Evolutionary conservation across 129 eudicot genomes (phyloP).

Genomic region (Cynara cardunculus): DNA sequence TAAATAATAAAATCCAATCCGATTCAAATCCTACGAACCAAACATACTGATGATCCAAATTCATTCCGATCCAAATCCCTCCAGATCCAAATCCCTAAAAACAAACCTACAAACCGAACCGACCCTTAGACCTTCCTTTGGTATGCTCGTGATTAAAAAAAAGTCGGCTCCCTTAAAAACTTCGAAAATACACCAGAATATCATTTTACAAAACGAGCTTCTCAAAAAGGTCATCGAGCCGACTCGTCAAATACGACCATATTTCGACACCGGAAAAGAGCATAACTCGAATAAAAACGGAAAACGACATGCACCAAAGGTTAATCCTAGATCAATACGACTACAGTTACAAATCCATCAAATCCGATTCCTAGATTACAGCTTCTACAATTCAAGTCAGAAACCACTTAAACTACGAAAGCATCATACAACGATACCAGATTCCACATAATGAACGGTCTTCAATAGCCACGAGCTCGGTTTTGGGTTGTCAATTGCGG

Average conservation of each 20-base stretch:
- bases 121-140: too few species aligned
- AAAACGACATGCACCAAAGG: conserved; percentile 13
- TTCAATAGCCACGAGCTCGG: not conserved
- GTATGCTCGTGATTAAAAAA: too few species aligned
- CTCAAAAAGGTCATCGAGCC: not conserved
- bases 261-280: not conserved
- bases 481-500: conserved; percentile 29
- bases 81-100: too few species aligned
- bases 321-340: conserved; percentile 23
- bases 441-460: not conserved
- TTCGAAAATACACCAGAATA: too few species aligned
- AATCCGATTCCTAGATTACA: conserved; percentile 24
- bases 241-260: too few species aligned
- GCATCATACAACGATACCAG: conserved; percentile 5
- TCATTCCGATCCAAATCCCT: too few species aligned
- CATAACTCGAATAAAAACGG: not conserved
- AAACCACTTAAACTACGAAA: not conserved
- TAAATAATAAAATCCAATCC: too few species aligned
- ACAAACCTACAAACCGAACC: too few species aligned
- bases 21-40: too few species aligned
- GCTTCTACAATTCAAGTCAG: conserved; percentile 23
- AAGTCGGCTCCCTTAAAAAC: too few species aligned
- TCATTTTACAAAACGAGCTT: not conserved
- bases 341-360: conserved; percentile 14
- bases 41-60: too few species aligned